Evolutionary conservation across 2,329 filamentous ascomycete species (phyloP).

Genomic region (Colletotrichum falcatum): DNA sequence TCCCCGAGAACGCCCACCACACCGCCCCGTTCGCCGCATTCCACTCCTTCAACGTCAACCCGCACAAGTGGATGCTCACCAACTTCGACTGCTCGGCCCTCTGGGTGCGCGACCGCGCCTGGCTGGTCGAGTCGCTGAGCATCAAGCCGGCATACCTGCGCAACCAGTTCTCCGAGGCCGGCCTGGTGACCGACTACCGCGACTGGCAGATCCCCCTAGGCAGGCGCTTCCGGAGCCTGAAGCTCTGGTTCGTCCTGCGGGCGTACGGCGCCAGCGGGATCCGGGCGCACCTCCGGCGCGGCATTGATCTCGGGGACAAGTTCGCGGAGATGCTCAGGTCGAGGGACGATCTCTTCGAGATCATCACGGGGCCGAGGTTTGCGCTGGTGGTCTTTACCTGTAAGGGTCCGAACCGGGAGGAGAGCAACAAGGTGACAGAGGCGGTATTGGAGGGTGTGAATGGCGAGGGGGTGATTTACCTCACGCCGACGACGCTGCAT

Average conservation of each 20-base stretch:
- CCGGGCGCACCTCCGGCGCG: conserved; percentile 77
- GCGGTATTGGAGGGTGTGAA: conserved; percentile 82
- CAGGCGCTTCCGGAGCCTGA: conserved; percentile 86
- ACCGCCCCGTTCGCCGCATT: conserved; percentile 72
- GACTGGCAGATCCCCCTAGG: conserved; percentile 98
- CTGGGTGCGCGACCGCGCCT: conserved; percentile 79
- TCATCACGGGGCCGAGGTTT: conserved; percentile 81
- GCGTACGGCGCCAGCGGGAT: conserved; percentile 84
- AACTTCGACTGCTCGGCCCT: conserved; percentile 91
- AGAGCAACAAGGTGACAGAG: conserved; percentile 77
- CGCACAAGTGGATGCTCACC: conserved; percentile 97
- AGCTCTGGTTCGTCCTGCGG: conserved; percentile 95
- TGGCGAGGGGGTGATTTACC: conserved; percentile 79
- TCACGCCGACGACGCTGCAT: conserved; percentile 81
- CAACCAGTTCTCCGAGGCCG: conserved; percentile 83
- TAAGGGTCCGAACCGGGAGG: conserved; percentile 53
- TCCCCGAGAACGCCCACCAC: conserved; percentile 82
- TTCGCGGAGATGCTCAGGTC: conserved; percentile 72
- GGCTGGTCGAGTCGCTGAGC: conserved; percentile 83
- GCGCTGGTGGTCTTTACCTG: conserved; percentile 83
- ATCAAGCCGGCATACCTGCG: conserved; percentile 85
- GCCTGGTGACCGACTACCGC: conserved; percentile 91
- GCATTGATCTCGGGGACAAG: conserved; percentile 75
- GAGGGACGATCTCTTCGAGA: conserved; percentile 77
- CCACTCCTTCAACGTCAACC: conserved; percentile 93